Evolutionary conservation across 2,329 filamentous ascomycete genomes (phyloP).

Genomic region (Lachnellula subtilissima): DNA sequence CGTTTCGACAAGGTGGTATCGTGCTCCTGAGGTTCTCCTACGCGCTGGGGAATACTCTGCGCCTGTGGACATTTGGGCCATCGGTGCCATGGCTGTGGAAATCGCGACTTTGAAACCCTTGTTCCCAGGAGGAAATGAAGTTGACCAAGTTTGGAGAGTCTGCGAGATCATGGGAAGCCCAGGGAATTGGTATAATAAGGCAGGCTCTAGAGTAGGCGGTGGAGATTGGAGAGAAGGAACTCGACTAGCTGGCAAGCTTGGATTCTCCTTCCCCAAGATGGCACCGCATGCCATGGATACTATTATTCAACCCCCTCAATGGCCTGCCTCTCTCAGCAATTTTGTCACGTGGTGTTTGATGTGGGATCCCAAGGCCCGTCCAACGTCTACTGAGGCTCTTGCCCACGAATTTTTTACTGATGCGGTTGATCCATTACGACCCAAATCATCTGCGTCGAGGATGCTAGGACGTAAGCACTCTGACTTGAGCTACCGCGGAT

Average conservation of each 20-base stretch:
- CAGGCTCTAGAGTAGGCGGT: slow-evolving; percentile 79
- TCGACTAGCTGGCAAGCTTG: slow-evolving; percentile 86
- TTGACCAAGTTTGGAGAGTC: slow-evolving; percentile 97
- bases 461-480: slow-evolving; percentile 88
- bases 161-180: slow-evolving; percentile 99
- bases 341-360: slow-evolving; percentile 99
- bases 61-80: slow-evolving; percentile 96
- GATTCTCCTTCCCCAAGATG: slow-evolving; percentile 99
- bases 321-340: slow-evolving; percentile 80
- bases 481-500: slow-evolving; percentile 63
- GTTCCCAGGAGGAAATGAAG: slow-evolving; percentile 96
- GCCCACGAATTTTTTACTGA: slow-evolving; percentile 93
- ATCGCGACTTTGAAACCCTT: slow-evolving; percentile 93
- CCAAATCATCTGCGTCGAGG: slow-evolving; percentile 83
- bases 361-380: slow-evolving; percentile 93
- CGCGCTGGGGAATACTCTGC: slow-evolving; percentile 95
- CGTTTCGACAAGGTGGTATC: slow-evolving; percentile 94
- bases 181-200: slow-evolving; percentile 95
- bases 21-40: slow-evolving; percentile 87
- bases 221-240: slow-evolving; percentile 97
- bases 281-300: slow-evolving; percentile 95
- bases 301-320: slow-evolving; percentile 83
- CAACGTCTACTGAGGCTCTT: slow-evolving; percentile 89
- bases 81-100: slow-evolving; percentile 98
- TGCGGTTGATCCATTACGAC: slow-evolving; percentile 83